phyloP scores from a whole-genome alignment of 169 alveolate species.

The Neospora caninum region DNA sequence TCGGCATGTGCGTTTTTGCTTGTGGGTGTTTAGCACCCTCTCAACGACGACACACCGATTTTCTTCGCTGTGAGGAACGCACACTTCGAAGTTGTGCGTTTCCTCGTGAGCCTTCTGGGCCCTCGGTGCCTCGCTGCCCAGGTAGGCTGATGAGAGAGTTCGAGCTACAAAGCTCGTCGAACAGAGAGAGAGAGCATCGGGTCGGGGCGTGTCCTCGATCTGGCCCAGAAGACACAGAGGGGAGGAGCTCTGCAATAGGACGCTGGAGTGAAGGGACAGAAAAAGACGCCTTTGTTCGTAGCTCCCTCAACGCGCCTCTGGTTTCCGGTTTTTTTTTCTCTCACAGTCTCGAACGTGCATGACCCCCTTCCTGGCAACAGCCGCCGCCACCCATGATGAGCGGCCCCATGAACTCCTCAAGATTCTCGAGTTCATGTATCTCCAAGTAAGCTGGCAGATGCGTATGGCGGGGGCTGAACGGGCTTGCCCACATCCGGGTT shows the following conservation, averaged over 20 bases:
- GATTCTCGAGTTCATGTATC: constrained; percentile 37
- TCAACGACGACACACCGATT: constrained; percentile 40
- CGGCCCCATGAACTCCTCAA: not conserved
- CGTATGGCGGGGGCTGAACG: not conserved
- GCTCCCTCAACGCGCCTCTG: not conserved
- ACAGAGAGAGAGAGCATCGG: not conserved
- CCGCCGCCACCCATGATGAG: constrained; percentile 9
- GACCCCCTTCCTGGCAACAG: constrained; percentile 47
- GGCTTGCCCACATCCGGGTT: no score
- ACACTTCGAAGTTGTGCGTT: constrained; percentile 20
- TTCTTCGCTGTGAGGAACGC: constrained; percentile 44
- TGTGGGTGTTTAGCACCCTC: not conserved
- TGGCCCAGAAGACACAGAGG: not conserved
- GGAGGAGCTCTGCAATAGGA: not conserved
- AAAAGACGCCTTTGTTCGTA: not conserved
- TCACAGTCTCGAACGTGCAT: not conserved
- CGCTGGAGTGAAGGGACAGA: no score
- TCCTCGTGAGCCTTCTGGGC: constrained; percentile 4
- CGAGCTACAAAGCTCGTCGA: not conserved
- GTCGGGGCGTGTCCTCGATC: no score
- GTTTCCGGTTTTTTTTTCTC: not conserved
- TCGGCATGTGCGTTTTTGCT: not conserved
- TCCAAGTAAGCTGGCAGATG: not conserved
- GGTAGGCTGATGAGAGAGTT: constrained; percentile 15
- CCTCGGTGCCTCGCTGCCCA: not conserved